Base-by-base conservation (phyloP, 2,329 filamentous ascomycete species). In the Kalmusia sp. region DNA sequence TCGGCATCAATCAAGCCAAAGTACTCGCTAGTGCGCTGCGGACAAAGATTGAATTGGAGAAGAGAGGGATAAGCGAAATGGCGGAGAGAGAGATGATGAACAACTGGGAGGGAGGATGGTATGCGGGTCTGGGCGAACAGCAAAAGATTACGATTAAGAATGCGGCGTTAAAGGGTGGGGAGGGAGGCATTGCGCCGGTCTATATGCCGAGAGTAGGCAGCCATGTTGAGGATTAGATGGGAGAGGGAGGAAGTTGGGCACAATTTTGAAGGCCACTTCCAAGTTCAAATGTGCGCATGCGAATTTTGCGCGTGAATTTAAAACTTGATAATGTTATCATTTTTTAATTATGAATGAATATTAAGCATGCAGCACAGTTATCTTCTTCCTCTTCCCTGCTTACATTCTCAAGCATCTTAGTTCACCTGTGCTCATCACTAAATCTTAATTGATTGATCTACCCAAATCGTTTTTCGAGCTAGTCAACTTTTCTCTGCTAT, bases 1-100 rank as follows among this genome's bases (percentile, higher is more conserved):
- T 72, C 46, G 71, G 71, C 0, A 65, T 74, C 39, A 68, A 66
- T 8, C 70, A 74, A 34, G 69, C 68, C 2, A 62, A 54, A n/a
- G 60, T 73, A 4, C 54, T 74, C 22, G 61, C 59, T 0, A 55
- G 55, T 9, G 62, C 67, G 1, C 35, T 74, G 46, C 35, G 43
- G 28, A 15, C 58, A 15, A 71, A 67, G 58, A 57, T 59, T 0
- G 22, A 55, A 4, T n/a, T 62, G 9, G 61, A 62, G 14, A 44
- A 17, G 38, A 35, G 39, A 30, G 58, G 48, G 6, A 34, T 28
- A n/a, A 24, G 15, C 19, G 40, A 22, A 3, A 15, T 37, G 37
- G 45, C 27, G 22, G 45, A 40, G 12, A 17, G 41, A 14, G 46
- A 30, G 12, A 31, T 43, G 44, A 8, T 22, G 28, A 37, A 28